Conservation (phyloP, 495 filamentous ascomycete species). For the Penicillium steckii region DNA sequence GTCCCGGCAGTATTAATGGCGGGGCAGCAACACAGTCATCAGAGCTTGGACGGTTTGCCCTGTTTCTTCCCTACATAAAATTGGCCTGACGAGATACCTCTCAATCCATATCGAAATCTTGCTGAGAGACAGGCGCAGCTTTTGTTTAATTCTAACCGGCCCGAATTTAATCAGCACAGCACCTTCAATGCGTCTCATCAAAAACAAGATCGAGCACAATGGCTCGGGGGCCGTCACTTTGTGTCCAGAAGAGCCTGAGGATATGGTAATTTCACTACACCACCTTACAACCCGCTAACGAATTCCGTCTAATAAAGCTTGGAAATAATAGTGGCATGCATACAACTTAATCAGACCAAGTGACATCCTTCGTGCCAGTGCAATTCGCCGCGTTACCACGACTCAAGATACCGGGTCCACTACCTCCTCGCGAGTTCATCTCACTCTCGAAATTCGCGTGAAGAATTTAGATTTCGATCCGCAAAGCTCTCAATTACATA, state of each 20-base stretch:
- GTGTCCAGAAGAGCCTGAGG: conserved; percentile 87
- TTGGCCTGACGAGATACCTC: not conserved
- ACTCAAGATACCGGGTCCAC: conserved; percentile 71
- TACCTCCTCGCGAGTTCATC: conserved; percentile 70
- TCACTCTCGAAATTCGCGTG: conserved; percentile 76
- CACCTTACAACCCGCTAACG: not conserved
- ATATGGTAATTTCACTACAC: conserved; percentile 65
- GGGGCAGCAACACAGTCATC: conserved; percentile 1
- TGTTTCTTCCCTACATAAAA: no score
- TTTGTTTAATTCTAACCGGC: not conserved
- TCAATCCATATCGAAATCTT: not conserved
- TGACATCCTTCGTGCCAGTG: conserved; percentile 79
- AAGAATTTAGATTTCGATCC: conserved; percentile 88
- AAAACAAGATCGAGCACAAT: conserved; percentile 69
- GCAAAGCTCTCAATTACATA: conserved; percentile 77
- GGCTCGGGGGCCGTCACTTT: conserved; percentile 79
- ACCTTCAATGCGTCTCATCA: conserved; percentile 64
- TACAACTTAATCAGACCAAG: conserved; percentile 86
- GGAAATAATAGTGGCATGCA: conserved; percentile 73
- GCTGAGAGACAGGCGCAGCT: not conserved
- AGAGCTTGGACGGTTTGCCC: not conserved
- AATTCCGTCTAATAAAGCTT: not conserved
- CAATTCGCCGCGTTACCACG: conserved; percentile 76
- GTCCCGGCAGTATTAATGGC: not conserved
- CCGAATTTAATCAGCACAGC: not conserved